Conservation (phyloP, 208 protist species). For the Leishmania mexicana region DNA sequence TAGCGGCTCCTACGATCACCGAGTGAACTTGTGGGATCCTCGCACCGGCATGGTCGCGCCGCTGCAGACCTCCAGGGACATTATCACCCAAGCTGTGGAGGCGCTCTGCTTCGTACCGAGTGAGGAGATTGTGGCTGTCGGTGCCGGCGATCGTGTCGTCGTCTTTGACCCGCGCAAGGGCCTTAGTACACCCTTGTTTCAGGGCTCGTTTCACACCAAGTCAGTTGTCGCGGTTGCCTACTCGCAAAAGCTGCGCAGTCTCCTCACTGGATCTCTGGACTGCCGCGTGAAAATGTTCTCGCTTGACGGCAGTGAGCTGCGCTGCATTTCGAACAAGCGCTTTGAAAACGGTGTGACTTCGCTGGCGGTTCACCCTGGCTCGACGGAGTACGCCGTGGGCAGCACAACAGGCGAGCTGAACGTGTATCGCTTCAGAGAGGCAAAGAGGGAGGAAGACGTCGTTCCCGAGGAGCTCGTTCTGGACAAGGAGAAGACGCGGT, state of each 20-base stretch:
- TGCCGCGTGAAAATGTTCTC: slow-evolving; percentile 85
- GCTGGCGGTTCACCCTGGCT: slow-evolving; percentile 68
- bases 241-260: slow-evolving; percentile 57
- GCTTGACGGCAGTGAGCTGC: slow-evolving; percentile 44
- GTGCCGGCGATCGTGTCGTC: slow-evolving; percentile 56
- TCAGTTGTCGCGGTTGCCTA: slow-evolving; percentile 70
- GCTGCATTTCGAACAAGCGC: slow-evolving; percentile 63
- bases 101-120: slow-evolving; percentile 48
- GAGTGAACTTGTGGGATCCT: slow-evolving; percentile 82
- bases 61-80: slow-evolving; percentile 43
- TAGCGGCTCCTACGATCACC: slow-evolving; percentile 89
- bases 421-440: slow-evolving; percentile 65
- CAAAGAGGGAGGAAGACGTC: slow-evolving; percentile 29
- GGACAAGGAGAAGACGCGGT: slow-evolving; percentile 28
- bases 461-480: slow-evolving; percentile 12
- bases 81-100: slow-evolving; percentile 58
- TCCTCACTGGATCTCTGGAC: slow-evolving; percentile 78
- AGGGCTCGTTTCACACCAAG: slow-evolving; percentile 82
- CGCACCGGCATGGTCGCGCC: slow-evolving; percentile 56
- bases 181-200: slow-evolving; percentile 41
- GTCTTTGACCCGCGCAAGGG: slow-evolving; percentile 80
- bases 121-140: slow-evolving; percentile 42
- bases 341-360: slow-evolving; percentile 64
- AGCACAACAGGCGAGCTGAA: slow-evolving; percentile 60
- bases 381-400: slow-evolving; percentile 75